Evolutionary conservation across 129 eudicot species (phyloP).

Genomic region (Flaveria ramosissima): DNA sequence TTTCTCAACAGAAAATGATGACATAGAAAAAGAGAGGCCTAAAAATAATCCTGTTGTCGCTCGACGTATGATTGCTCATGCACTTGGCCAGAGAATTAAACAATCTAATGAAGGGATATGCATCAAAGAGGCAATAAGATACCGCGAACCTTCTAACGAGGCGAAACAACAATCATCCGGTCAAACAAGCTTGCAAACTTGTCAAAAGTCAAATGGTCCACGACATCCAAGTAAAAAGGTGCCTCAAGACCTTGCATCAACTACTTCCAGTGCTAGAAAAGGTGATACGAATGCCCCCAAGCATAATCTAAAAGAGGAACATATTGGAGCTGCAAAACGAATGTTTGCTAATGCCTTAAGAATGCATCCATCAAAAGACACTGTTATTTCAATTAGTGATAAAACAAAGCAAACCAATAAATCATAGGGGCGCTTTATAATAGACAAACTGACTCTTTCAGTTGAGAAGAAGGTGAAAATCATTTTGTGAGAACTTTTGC

Average conservation of each 20-base stretch:
- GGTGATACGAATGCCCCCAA: conserved; percentile 23
- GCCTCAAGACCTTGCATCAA: conserved; percentile 16
- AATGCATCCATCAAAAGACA: conserved; percentile 45
- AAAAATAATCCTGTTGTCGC: conserved; percentile 73
- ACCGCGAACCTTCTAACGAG: conserved; percentile 13
- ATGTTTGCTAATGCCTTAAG: conserved; percentile 88
- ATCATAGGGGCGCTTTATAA: conserved; percentile 4
- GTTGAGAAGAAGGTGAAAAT: conserved; percentile 5
- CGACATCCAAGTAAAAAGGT: conserved; percentile 3
- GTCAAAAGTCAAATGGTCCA: conserved; percentile 28
- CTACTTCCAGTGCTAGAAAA: conserved; percentile 29
- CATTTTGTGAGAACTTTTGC: neutral
- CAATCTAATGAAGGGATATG: conserved; percentile 29
- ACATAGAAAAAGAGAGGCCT: conserved; percentile 58
- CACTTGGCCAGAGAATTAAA: conserved; percentile 66
- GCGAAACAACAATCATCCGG: conserved; percentile 27
- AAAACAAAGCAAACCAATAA: conserved; percentile 34
- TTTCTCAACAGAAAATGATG: conserved; percentile 50
- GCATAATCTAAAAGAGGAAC: conserved; percentile 53
- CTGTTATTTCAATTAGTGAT: conserved; percentile 27
- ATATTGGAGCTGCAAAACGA: conserved; percentile 84
- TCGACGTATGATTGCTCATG: conserved; percentile 96
- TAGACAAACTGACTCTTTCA: neutral
- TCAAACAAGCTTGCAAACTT: conserved; percentile 31
- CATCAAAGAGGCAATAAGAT: conserved; percentile 19